phyloP scores from a whole-genome alignment of 495 filamentous ascomycete species.

The Clavariopsis aquatica region DNA sequence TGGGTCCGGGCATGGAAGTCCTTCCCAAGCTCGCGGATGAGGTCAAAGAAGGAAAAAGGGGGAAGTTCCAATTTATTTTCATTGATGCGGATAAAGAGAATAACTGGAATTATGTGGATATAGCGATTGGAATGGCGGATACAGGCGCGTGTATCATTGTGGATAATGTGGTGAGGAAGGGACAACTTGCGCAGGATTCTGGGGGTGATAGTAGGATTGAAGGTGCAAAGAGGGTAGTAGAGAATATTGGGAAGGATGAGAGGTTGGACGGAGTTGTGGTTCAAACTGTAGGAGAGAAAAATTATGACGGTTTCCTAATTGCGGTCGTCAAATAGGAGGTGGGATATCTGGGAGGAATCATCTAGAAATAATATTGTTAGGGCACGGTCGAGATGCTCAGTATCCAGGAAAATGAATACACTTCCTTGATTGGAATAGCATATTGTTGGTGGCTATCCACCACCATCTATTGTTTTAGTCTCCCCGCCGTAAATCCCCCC shows the following conservation, averaged over 20 bases:
- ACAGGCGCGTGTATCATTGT: constrained; percentile 41
- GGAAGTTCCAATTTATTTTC: constrained; percentile 42
- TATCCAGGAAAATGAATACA: too few relatives aligned
- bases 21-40: constrained; percentile 41
- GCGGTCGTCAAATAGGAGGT: constrained; percentile 37
- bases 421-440: neutral
- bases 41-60: constrained; percentile 40
- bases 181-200: constrained; percentile 38
- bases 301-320: constrained; percentile 54
- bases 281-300: constrained; percentile 56
- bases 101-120: constrained; percentile 44
- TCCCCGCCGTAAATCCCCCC: constrained; percentile 68
- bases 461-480: neutral
- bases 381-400: too few relatives aligned
- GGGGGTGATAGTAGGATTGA: constrained; percentile 30
- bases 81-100: constrained; percentile 49
- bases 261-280: constrained; percentile 53
- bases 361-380: neutral
- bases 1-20: constrained; percentile 42
- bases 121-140: constrained; percentile 32
- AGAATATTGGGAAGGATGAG: constrained; percentile 49
- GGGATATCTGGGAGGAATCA: neutral
- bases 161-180: constrained; percentile 46
- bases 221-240: constrained; percentile 45
- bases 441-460: neutral